A percentile compares a stretch with the other conserved stretches of the same genome.
These are phyloP conservation scores for Nigrospora oryzae DNA, from an alignment of 2,329 filamentous ascomycete species.

Conservation along the genomic window DNA sequence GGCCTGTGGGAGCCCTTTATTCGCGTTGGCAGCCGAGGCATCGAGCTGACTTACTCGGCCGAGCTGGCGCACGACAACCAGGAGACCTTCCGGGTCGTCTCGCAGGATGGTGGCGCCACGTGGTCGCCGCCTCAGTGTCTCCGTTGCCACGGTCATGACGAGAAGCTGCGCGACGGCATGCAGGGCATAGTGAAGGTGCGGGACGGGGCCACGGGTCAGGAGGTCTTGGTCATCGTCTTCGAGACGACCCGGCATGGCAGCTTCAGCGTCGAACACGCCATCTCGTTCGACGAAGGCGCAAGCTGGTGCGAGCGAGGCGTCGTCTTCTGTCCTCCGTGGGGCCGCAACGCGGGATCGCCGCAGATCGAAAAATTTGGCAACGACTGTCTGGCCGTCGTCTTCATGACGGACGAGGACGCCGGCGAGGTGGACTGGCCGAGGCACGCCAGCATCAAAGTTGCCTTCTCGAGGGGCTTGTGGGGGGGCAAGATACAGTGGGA, in stretches of 20 bases:
- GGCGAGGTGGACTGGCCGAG: conserved; percentile 25
- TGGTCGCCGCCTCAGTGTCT: conserved; percentile 34
- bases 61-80: conserved; percentile 36
- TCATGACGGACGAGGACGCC: conserved; percentile 37
- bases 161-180: conserved; percentile 33
- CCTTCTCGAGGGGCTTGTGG: conserved; percentile 24
- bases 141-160: conserved; percentile 22
- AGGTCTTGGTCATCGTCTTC: conserved; percentile 34
- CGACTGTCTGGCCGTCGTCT: conserved; percentile 30
- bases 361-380: conserved; percentile 31
- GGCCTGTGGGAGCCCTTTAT: conserved; percentile 44
- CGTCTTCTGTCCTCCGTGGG: conserved; percentile 27
- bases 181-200: conserved; percentile 26
- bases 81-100: conserved; percentile 38
- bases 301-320: conserved; percentile 30
- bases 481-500: conserved; percentile 26
- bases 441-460: conserved; percentile 29
- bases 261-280: conserved; percentile 33
- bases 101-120: conserved; percentile 29
- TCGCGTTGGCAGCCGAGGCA: conserved; percentile 21
- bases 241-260: conserved; percentile 31
- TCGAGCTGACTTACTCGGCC: conserved; percentile 33
- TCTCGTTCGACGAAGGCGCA: conserved; percentile 33
- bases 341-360: conserved; percentile 33
- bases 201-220: conserved; percentile 16